Conservation (phyloP, 2,329 filamentous ascomycete genomes). For the Didymella sp. region DNA sequence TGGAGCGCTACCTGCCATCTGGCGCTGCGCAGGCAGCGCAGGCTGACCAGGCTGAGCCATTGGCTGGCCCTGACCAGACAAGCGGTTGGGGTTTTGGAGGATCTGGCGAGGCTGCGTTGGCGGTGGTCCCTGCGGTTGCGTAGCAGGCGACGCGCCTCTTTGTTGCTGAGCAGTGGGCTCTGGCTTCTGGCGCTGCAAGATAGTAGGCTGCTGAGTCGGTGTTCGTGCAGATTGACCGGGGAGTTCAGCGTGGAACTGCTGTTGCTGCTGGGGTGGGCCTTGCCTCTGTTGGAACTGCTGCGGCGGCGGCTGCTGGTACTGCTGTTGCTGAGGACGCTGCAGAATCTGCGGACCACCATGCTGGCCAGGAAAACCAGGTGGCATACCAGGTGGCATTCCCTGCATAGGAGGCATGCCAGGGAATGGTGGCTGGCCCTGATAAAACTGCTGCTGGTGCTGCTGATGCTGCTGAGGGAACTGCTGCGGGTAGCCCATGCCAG, state of each 20-base stretch:
- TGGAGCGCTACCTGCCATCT: conserved; percentile 37
- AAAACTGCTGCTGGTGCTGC: conserved; percentile 31
- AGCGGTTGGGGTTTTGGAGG: conserved; percentile 77
- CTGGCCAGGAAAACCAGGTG: conserved; percentile 50
- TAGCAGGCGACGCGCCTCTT: conserved; percentile 37
- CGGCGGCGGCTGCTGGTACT: conserved; percentile 48
- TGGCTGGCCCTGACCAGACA: conserved; percentile 54
- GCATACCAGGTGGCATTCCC: conserved; percentile 13
- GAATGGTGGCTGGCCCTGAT: conserved; percentile 40
- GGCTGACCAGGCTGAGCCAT: conserved; percentile 39
- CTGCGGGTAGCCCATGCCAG: conserved; percentile 30
- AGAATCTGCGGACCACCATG: conserved; percentile 57
- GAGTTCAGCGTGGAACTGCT: conserved; percentile 54
- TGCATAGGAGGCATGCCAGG: conserved; percentile 45
- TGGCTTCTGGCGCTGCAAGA: conserved; percentile 46
- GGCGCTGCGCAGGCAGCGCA: conserved; percentile 40
- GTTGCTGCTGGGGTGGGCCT: conserved; percentile 42
- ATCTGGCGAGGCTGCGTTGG: conserved; percentile 70
- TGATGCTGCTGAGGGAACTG: conserved; percentile 15
- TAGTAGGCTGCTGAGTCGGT: conserved; percentile 43
- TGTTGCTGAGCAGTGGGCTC: conserved; percentile 36
- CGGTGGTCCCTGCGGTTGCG: conserved; percentile 51
- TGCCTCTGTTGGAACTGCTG: conserved; percentile 43
- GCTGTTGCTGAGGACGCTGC: conserved; percentile 56
- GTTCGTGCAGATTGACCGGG: conserved; percentile 47